Base-by-base conservation (phyloP, 2,329 filamentous ascomycete species). In the Catunica adiposa region DNA sequence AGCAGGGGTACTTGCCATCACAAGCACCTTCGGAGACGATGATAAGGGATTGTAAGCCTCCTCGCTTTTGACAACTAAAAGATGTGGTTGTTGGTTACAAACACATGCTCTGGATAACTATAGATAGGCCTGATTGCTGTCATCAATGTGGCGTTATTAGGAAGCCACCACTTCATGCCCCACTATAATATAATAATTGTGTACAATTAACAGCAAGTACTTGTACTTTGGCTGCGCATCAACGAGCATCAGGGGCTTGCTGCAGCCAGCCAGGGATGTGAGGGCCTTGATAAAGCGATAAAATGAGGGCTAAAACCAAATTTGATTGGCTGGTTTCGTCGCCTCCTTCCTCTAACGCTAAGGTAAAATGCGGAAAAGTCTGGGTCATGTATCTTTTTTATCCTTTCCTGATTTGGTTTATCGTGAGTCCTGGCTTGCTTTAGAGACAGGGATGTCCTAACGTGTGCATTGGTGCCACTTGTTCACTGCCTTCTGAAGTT, bases 241-340 rank as follows among this genome's bases (percentile, higher is more conserved):
- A 34, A n/a, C n/a, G 23, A 47, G 40, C 40, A 47, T 56, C 55
- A 56, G 48, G 55, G 55, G 47, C 50, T 22, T 51, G 17, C 54
- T 51, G 54, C 15, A 51, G 34, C 29, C 14, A 40, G 29, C 53
- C 53, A 55, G 53, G 46, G 46, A 56, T 51, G 46, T 29, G 23
- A 42, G 52, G 51, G 23, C 34, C 29, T 56, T 40, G 56, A 29
- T 31, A 57, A 47, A 46, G 37, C 42, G 46, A 54, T 54, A 54
- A 54, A 58, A 46, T 55, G 29, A 26, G 31, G 37, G 2, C 20
- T 31, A 40, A n/a, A 44, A 44, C 26, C 40, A 26, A 22, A 22
- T 44, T 31, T 58, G 26, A 56, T 58, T 56, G 56, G 56, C 52
- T 55, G 20, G 31, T 15, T 44, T 6, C 26, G 23, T 29, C 29